Conservation (phyloP, 345 rosid genomes). For the Acer yangbiense region DNA sequence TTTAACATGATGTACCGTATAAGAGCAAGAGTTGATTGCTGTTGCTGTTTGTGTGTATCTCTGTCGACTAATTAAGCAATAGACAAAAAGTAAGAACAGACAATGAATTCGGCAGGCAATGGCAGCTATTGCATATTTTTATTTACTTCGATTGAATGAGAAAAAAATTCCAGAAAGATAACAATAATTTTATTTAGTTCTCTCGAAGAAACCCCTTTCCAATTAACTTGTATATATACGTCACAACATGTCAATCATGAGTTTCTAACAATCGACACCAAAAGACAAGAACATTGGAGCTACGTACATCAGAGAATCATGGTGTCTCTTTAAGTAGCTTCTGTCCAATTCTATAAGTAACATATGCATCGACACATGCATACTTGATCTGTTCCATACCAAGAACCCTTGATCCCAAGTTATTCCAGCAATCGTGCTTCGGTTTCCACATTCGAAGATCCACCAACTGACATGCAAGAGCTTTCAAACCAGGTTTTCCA, state of each 20-base stretch:
- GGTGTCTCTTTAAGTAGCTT: constrained; percentile 16
- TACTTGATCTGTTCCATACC: constrained; percentile 17
- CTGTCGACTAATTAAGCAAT: too few relatives aligned
- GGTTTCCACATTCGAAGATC: constrained; percentile 20
- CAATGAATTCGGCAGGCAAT: not conserved
- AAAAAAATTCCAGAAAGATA: too few relatives aligned
- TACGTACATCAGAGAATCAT: not conserved
- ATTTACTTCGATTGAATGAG: not conserved
- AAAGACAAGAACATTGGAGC: not conserved
- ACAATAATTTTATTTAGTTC: not conserved
- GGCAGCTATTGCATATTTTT: not conserved
- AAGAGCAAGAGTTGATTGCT: not conserved
- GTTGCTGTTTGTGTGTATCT: not conserved
- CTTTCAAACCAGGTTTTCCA: constrained; percentile 32
- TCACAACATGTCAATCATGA: too few relatives aligned
- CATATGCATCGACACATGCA: constrained; percentile 36
- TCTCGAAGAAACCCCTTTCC: too few relatives aligned
- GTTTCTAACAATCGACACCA: too few relatives aligned
- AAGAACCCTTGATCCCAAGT: constrained; percentile 29
- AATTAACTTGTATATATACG: too few relatives aligned
- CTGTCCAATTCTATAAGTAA: constrained; percentile 29
- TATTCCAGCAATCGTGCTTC: not conserved
- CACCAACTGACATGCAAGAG: constrained; percentile 18
- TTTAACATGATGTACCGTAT: not conserved
- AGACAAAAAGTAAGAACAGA: not conserved